A percentile compares a stretch with the other conserved stretches of the same genome.
Conservation (phyloP, 805 yeast genomes). For the Blastobotrys chiropterorum region DNA sequence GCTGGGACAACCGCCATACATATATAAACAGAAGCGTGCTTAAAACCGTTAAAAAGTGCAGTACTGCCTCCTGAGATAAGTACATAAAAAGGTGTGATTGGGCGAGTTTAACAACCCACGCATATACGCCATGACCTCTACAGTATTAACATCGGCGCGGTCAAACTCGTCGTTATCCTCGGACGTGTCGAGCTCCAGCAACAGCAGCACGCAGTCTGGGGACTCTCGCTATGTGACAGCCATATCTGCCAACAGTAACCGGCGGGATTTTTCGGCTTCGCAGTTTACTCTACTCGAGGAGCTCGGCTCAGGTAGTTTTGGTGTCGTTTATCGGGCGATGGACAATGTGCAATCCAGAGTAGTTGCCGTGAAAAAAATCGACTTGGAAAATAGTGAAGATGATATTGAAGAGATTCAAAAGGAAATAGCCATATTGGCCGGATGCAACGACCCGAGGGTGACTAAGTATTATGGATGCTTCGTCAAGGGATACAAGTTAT, state of each 20-base stretch:
- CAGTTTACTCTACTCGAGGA: slow-evolving; percentile 47
- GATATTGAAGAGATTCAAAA: slow-evolving; percentile 67
- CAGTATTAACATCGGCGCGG: background rate
- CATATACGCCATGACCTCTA: background rate
- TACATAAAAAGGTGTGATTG: background rate
- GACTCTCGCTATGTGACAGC: background rate
- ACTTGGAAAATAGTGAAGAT: slow-evolving; percentile 58
- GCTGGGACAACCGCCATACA: background rate
- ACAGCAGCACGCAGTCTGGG: background rate
- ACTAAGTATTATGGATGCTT: slow-evolving; percentile 69
- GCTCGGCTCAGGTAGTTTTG: slow-evolving; percentile 75
- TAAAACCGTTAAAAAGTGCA: background rate
- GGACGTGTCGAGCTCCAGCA: background rate
- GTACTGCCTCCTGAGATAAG: background rate
- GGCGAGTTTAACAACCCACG: background rate
- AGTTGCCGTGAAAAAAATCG: slow-evolving; percentile 63
- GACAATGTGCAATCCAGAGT: slow-evolving; percentile 35
- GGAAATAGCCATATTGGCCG: slow-evolving; percentile 63
- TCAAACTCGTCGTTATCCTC: background rate
- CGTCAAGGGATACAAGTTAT: slow-evolving; percentile 59
- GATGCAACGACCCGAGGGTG: slow-evolving; percentile 56
- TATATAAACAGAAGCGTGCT: background rate
- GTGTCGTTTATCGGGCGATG: slow-evolving; percentile 63
- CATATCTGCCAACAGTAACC: background rate
- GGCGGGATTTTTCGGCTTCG: slow-evolving; percentile 29